These are phyloP conservation scores for Spencermartinsiella europaea DNA, from an alignment of 805 yeast genomes.

Conservation along the genomic window DNA sequence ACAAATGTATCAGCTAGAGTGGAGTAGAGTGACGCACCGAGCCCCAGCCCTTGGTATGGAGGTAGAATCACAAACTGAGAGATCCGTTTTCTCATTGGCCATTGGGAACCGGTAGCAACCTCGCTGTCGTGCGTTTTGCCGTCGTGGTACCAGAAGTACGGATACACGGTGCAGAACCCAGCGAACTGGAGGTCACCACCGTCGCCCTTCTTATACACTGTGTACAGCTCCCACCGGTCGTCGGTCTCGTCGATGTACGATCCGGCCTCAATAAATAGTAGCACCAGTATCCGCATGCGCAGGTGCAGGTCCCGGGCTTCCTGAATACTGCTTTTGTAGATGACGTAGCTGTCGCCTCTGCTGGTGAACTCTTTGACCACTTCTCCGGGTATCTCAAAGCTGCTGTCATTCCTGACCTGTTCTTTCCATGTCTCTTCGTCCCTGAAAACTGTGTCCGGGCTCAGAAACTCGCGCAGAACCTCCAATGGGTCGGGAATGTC, in stretches of 20 bases:
- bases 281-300: conserved; percentile 71
- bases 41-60: conserved; percentile 66
- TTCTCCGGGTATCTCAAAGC: conserved; percentile 5
- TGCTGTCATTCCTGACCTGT: not conserved
- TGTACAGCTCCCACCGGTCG: conserved; percentile 72
- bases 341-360: conserved; percentile 40
- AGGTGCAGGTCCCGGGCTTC: conserved; percentile 53
- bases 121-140: conserved; percentile 43
- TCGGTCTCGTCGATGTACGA: conserved; percentile 77
- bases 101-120: conserved; percentile 21
- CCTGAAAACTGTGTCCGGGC: conserved; percentile 1
- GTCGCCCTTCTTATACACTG: conserved; percentile 37
- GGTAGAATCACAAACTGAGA: conserved; percentile 86
- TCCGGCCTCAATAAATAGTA: conserved; percentile 91
- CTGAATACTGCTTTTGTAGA: conserved; percentile 47
- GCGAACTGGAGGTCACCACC: conserved; percentile 36
- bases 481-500: conserved; percentile 56
- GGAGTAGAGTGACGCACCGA: conserved; percentile 62
- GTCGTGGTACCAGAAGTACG: conserved; percentile 72
- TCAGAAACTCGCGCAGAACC: conserved; percentile 38
- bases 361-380: not conserved
- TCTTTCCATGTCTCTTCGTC: not conserved
- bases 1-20: conserved; percentile 53
- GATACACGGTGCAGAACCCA: conserved; percentile 81
- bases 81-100: conserved; percentile 57